phyloP scores from a whole-genome alignment of 2,329 filamentous ascomycete genomes.

The Cladophialophora exuberans region DNA sequence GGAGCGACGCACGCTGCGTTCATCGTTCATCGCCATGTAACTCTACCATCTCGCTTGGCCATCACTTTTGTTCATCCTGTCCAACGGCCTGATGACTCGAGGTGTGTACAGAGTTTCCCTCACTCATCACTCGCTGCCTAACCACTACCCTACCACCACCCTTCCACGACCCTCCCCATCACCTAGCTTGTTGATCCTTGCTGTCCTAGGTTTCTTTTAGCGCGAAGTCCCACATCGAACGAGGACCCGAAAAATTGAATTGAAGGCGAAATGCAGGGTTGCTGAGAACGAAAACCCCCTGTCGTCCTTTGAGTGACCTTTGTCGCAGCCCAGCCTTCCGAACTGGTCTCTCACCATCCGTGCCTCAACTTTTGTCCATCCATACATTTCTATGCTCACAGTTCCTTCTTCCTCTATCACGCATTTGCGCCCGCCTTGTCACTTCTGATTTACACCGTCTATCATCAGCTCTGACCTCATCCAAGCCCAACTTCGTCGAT shows the following conservation, averaged over 20 bases:
- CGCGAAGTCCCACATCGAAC: conserved; percentile 7
- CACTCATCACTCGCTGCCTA: conserved; percentile 3
- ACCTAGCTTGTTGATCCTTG: too few relatives aligned
- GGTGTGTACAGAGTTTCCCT: too few relatives aligned
- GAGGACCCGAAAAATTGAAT: too few relatives aligned
- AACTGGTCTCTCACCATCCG: conserved; percentile 14
- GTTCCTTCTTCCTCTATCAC: conserved; percentile 15
- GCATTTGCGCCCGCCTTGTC: conserved; percentile 4
- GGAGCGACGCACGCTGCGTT: too few relatives aligned
- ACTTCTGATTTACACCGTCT: conserved; percentile 9
- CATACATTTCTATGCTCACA: conserved; percentile 16
- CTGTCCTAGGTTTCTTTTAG: not conserved
- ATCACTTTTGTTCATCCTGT: conserved; percentile 1
- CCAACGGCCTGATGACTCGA: conserved; percentile 1
- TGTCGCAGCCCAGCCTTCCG: conserved; percentile 18
- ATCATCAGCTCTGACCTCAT: conserved; percentile 2
- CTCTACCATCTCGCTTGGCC: conserved; percentile 17
- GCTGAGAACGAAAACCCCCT: too few relatives aligned
- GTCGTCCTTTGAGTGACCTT: not conserved
- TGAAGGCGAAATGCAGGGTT: conserved; percentile 4
- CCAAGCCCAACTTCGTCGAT: not conserved
- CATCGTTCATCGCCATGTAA: not conserved
- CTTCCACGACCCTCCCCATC: not conserved
- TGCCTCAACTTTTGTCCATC: conserved; percentile 16
- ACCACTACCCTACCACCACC: not conserved